Base-by-base conservation (phyloP, 1,284 basidiomycete species). In the Xanthoconium separans region DNA sequence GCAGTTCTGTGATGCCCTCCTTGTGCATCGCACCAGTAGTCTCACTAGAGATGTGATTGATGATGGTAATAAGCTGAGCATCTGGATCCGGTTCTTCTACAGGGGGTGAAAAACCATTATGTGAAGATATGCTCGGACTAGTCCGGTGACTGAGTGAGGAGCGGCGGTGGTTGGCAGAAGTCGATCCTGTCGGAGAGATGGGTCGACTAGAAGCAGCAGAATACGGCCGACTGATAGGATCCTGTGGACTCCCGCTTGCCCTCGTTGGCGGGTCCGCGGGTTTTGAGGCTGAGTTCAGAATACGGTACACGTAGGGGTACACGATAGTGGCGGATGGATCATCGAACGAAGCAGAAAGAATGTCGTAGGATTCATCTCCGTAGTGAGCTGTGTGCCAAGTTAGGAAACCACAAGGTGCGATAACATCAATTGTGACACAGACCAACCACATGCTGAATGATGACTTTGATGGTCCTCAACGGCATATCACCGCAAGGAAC, bases 401-500 rank as follows among this genome's bases (percentile, higher is more conserved):
- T 40, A 60, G 54, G 20, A 51, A 54, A 60, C 48, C 13, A 54
- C 36, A 42, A 55, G 7, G 64, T 51, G 20, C 55, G 42, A 44
- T 22, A 22, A 43, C 24, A 47, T 34, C 33, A 27, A 16, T 27
- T 43, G 15, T 44, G 45, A 53, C 51, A 53, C 51, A 76, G 62
- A 94, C 93, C 88, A 61, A 97, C 91, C 54, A 97, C 83, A 69
- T 96, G 93, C 73, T 98, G 95, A 37, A 98, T 91, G 61, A 98
- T 93, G 29, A 96, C 95, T 77, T 99, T 99, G 72, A 98, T 91
- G 2, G 97, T 99, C 54, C 96, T 82, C 61, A 99, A 73, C 2
- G 97, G 97, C 91, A 99, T 91, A 66, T 99, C 97, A 40, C 93
- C 95, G 63, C 97, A 89, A 3, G 96, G 94, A 1, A 98, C 84